These are phyloP conservation scores for Syzygium syzygioides DNA, from an alignment of 441 rosid genomes.

Conservation along the genomic window DNA sequence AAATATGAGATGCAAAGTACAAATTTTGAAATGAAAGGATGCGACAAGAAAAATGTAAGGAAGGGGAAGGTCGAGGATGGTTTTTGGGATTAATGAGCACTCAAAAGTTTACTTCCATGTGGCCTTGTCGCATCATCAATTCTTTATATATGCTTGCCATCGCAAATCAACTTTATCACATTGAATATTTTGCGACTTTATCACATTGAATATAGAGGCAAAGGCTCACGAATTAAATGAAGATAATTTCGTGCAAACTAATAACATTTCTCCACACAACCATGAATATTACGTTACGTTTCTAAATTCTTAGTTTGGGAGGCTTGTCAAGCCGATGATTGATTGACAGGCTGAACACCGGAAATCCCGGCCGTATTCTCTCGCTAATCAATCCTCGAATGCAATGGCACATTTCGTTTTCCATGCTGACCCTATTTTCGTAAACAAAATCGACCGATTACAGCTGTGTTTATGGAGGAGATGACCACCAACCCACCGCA, in stretches of 20 bases:
- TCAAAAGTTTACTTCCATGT: neutral
- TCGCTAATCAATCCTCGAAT: neutral
- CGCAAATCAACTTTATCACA: neutral
- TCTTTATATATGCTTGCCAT: neutral
- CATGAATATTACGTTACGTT: neutral
- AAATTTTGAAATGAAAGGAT: neutral
- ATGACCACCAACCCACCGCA: neutral
- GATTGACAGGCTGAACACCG: neutral
- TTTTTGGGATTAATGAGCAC: neutral
- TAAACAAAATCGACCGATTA: neutral
- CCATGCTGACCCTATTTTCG: neutral
- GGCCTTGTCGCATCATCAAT: neutral
- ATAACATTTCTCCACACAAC: neutral
- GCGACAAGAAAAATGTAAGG: neutral
- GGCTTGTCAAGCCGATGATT: neutral
- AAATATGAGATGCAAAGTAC: neutral
- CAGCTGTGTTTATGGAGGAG: neutral
- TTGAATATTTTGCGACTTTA: neutral
- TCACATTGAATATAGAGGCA: neutral
- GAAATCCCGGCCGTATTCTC: neutral
- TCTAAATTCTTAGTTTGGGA: neutral
- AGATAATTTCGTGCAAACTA: neutral
- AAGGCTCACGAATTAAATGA: neutral
- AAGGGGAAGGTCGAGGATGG: neutral
- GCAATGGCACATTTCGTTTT: neutral